Evolutionary conservation across 1,139 yeast species (phyloP), one percentile per base, ranked within the genome.

Genomic region (Hanseniaspora uvarum): DNA sequence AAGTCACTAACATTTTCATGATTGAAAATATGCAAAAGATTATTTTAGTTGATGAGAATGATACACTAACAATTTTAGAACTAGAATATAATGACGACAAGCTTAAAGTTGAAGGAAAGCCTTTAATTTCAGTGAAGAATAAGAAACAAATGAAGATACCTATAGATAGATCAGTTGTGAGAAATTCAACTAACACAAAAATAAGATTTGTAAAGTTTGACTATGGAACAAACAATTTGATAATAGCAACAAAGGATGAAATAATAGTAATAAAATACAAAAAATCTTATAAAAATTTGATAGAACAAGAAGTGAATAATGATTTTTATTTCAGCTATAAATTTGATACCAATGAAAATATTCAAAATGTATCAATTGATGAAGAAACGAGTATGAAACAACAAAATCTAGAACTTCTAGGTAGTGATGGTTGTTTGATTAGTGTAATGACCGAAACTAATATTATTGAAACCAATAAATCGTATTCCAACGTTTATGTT

Each of bases 341-440:
- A 11, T 64, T 72, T 34, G 72, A 69, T 52, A 67, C 68, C 23
- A 61, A 70, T 3, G 73, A 75, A 7, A 62, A 68, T 0, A 71
- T 79, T 3, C 72, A 76, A 67, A 72, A 74, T 52, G 61, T 69
- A 6, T 60, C 60, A 6, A 54, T 69, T 6, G 73, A 73, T 55
- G 64, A 62, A 8, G 59, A 58, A 14, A 63, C 64, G 2, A 52
- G 64, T 14, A 26, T 44, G 21, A 30, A 28, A 31, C 56, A 59
- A 30, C 60, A 63, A 41, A 63, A 61, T 23, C 63, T 61, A 43
- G 64, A 61, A 36, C 56, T 75, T 3, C 80, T 80, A 2, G 86
- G 87, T 2, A 69, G 70, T 5, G 82, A 80, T 62, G 80, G 82
- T 6, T 72, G 80, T 46, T 68, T 74, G 51, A 60, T 74, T 30